phyloP scores from a whole-genome alignment of 2,329 filamentous ascomycete genomes.

The Ophiocordyceps unilateralis region DNA sequence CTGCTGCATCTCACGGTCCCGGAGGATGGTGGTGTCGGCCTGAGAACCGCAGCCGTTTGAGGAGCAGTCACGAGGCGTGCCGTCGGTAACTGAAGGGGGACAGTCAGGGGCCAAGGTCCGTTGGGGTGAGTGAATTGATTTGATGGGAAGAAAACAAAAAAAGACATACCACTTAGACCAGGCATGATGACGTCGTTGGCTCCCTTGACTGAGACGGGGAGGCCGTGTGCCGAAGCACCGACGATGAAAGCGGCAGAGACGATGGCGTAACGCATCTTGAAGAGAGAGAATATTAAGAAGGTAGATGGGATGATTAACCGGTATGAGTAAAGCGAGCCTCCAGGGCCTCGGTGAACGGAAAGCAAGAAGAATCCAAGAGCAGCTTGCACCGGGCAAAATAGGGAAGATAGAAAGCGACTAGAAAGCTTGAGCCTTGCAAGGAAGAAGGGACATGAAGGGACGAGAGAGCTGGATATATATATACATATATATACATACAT shows the following conservation, averaged over 20 bases:
- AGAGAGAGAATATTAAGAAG: neutral
- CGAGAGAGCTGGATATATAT: neutral
- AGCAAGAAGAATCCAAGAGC: neutral
- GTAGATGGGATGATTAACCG: neutral
- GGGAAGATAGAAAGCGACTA: neutral
- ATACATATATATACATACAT: neutral
- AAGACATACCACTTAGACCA: conserved; percentile 23
- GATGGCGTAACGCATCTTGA: conserved; percentile 14
- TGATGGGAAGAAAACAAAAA: neutral
- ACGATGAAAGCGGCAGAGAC: conserved; percentile 20
- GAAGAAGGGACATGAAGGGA: neutral
- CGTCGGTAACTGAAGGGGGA: conserved; percentile 32
- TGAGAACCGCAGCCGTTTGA: conserved; percentile 45
- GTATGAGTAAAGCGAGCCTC: neutral
- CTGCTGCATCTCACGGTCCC: conserved; percentile 36
- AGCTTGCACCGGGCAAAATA: neutral
- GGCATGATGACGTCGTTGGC: conserved; percentile 47
- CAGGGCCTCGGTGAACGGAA: neutral
- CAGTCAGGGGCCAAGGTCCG: no score
- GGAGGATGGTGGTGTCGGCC: conserved; percentile 54
- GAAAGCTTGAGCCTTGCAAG: neutral
- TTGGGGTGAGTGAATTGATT: neutral
- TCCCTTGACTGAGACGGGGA: conserved; percentile 36
- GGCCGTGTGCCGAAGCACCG: conserved; percentile 37
- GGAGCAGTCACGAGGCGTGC: conserved; percentile 50